phyloP scores from a whole-genome alignment of 257 asterid genomes.

The Echites panduratus region DNA sequence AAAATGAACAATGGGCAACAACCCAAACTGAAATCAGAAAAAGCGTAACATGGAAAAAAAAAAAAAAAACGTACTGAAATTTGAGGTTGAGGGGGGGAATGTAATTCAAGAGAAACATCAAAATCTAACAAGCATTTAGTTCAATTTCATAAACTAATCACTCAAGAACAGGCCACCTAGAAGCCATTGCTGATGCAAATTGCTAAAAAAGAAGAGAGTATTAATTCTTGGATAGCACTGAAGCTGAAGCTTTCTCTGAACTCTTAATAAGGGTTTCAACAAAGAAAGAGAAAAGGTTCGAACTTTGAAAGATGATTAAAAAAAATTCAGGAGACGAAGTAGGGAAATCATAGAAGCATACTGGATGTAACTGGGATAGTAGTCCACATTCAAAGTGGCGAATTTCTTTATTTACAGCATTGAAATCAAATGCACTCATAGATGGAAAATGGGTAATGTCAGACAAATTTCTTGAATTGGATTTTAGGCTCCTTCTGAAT shows the following conservation, averaged over 20 bases:
- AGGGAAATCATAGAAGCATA: too few relatives aligned
- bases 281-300: neutral
- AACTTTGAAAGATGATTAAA: too few relatives aligned
- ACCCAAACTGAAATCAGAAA: neutral
- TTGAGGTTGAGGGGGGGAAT: neutral
- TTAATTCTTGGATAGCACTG: conserved; percentile 6
- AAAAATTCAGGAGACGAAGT: too few relatives aligned
- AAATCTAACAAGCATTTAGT: too few relatives aligned
- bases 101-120: too few relatives aligned
- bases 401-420: too few relatives aligned
- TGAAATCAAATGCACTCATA: too few relatives aligned
- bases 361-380: neutral
- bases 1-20: neutral
- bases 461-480: too few relatives aligned
- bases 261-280: conserved; percentile 8
- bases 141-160: too few relatives aligned
- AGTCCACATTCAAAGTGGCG: conserved; percentile 2
- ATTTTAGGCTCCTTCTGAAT: too few relatives aligned
- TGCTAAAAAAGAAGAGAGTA: conserved; percentile 6
- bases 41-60: neutral
- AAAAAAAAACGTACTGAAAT: neutral
- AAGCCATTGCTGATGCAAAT: conserved; percentile 29
- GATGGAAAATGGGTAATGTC: too few relatives aligned
- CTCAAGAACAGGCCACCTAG: conserved; percentile 29
- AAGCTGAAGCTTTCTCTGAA: conserved; percentile 7